Base-by-base conservation (phyloP, 2,329 filamentous ascomycete species). In the Fusarium udum region DNA sequence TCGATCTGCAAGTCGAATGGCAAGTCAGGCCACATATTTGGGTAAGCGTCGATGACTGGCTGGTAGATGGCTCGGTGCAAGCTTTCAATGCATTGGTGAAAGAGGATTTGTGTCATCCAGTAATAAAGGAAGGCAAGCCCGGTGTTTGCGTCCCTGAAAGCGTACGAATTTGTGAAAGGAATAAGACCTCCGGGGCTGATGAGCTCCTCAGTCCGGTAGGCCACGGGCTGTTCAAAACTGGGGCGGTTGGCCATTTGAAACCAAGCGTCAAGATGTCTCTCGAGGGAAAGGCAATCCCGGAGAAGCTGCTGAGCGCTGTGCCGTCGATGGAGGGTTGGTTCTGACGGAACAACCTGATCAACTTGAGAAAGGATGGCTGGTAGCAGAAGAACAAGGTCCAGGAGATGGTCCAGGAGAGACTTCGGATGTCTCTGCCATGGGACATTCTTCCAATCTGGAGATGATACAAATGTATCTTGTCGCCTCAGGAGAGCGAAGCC, bases 371-470 rank as follows among this genome's bases (percentile, higher is more conserved):
- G 81, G n/a, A 89, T 79, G 3, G 81, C 77, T 2, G 88, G 87
- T 12, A 90, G 74, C 13, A 83, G 79, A 31, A 85, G 82, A 24
- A 87, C 78, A 24, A 86, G 82, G 72, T 90, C 88, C 72, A 90
- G 81, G 7, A 90, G 83, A 34, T 80, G 80, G 75, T 90, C 88
- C 36, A 90, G 80, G 20, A 80, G 70, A 16, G 84, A 85, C 66
- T 89, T 88, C 22, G 85, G 85, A 63, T 89, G 86, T 20, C 78
- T 75, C 49, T 86, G 82, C 86, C 87, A 90, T 1, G 88, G 88
- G 7, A 83, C 79, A 1, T 83, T 83, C 5, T 80, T 83, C 88
- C 88, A 90, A 58, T 88, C 86, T 1, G 82, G 82, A 1, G 82
- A 81, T 20, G 86, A 82, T n/a, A 90, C 81, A 74, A 88, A 89